Evolutionary conservation across 2,329 filamentous ascomycete genomes (phyloP), one percentile per base, ranked within the genome.

Genomic region (Eutypella sp.): DNA sequence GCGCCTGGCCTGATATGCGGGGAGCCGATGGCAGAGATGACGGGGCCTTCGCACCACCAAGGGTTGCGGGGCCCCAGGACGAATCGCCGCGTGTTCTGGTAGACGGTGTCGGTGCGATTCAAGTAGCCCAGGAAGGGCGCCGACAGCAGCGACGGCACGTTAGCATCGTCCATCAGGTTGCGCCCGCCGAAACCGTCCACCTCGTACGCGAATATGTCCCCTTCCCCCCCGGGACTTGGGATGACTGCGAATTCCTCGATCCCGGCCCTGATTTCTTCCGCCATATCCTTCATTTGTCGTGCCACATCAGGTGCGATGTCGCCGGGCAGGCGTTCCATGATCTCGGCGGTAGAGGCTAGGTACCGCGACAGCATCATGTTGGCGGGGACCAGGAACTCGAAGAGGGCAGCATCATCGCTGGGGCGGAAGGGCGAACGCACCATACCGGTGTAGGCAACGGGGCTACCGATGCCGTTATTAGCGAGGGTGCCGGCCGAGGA

Each of bases 371-470:
- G 83, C 84, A 89, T 87, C 84, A 89, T 89, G 64, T 96, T 97
- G 25, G 87, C 84, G 0, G 92, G 92, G 56, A 96, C 87, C 57
- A 95, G 83, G 65, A 90, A 92, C 61, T 92, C 89, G 49, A 89
- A 84, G 33, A 88, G 86, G 1, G 87, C 89, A 13, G 89, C 82
- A 64, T 96, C 92, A 63, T 97, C 92, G 47, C 87, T 92, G 0
- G 91, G 92, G 1, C 92, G 79, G 72, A 96, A 96, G 24, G 90
- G 89, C 54, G 87, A 91, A 45, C 92, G 81, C 36, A 96, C 79
- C 42, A 96, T 77, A 0, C 89, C 89, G 2, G 89, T 93, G 24
- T 80, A 81, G 44, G 82, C 85, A 2, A 95, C 78, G 0, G 92
- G 92, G 54, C 89, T 91, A 16, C 90, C 91, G 24, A 84, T 72